Evolutionary conservation across 2,329 filamentous ascomycete genomes (phyloP).

Genomic region (Apiospora marii): DNA sequence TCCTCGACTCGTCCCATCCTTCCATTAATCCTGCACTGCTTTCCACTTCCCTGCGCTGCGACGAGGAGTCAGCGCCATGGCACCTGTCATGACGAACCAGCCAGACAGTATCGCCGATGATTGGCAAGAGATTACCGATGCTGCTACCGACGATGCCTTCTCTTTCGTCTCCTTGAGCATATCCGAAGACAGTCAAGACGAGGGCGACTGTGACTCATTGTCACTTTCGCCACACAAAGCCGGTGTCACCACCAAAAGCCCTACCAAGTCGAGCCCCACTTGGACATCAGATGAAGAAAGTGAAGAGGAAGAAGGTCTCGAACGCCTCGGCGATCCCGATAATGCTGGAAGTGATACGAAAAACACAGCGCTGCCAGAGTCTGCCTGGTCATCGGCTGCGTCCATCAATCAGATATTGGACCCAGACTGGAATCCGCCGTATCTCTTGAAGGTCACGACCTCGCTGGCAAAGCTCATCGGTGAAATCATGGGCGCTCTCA

Average conservation of each 20-base stretch:
- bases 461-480: slow-evolving; percentile 28
- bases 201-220: not conserved
- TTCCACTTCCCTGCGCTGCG: not conserved
- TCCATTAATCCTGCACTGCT: not conserved
- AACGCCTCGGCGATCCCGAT: not conserved
- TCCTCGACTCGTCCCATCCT: not conserved
- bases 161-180: slow-evolving; percentile 38
- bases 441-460: slow-evolving; percentile 25
- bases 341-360: not conserved
- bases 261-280: slow-evolving; percentile 10
- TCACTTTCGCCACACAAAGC: not conserved
- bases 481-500: slow-evolving; percentile 25
- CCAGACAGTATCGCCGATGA: slow-evolving; percentile 33
- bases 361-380: not conserved
- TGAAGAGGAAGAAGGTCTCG: not conserved
- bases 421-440: slow-evolving; percentile 24
- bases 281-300: slow-evolving; percentile 8
- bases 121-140: slow-evolving; percentile 38
- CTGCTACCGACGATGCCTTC: slow-evolving; percentile 30
- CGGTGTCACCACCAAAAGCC: not conserved
- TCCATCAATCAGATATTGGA: slow-evolving; percentile 24
- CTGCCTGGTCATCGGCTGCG: not conserved
- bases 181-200: slow-evolving; percentile 32
- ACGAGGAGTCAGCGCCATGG: not conserved
- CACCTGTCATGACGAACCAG: not conserved